Percentiles rank a stretch among this genome's conserved stretches.
phyloP scores from a whole-genome alignment of 768 basidiomycete genomes.

The Lactarius sanguifluus region DNA sequence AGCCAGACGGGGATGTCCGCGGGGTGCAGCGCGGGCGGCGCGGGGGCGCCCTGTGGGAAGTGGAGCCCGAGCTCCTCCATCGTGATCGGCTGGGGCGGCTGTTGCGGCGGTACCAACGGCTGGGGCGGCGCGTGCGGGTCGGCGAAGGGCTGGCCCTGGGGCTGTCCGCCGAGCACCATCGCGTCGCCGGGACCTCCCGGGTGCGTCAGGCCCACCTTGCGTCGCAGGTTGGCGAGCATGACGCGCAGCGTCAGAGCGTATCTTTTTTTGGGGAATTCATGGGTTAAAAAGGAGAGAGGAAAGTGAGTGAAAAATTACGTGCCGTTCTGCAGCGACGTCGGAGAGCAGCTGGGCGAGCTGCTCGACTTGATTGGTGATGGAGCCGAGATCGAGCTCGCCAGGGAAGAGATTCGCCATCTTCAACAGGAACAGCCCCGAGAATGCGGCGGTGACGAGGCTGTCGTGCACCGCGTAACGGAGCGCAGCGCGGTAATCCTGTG shows the following conservation, averaged over 20 bases:
- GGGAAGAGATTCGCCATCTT: slow-evolving; percentile 97
- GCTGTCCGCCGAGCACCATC: slow-evolving; percentile 50
- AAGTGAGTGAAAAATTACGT: neutral
- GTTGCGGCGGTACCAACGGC: slow-evolving; percentile 31
- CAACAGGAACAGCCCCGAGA: slow-evolving; percentile 86
- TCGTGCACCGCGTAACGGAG: slow-evolving; percentile 92
- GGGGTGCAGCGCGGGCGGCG: slow-evolving; percentile 61
- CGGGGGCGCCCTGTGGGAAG: slow-evolving; percentile 59
- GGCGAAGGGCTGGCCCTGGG: slow-evolving; percentile 45
- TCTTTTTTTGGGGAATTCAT: slow-evolving; percentile 39
- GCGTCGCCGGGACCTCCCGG: slow-evolving; percentile 27
- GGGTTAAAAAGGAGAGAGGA: neutral
- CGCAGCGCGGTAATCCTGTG: slow-evolving; percentile 80
- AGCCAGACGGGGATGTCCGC: slow-evolving; percentile 87
- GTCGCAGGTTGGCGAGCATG: slow-evolving; percentile 89
- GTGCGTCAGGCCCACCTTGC: slow-evolving; percentile 69
- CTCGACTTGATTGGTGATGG: slow-evolving; percentile 82
- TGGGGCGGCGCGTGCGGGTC: slow-evolving; percentile 54
- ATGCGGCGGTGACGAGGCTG: slow-evolving; percentile 86
- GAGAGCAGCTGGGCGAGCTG: slow-evolving; percentile 88
- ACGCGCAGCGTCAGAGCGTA: slow-evolving; percentile 90
- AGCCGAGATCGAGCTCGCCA: slow-evolving; percentile 70
- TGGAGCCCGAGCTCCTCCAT: slow-evolving; percentile 83
- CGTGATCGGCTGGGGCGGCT: slow-evolving; percentile 52
- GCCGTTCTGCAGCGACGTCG: slow-evolving; percentile 92